phyloP scores from a whole-genome alignment of 768 basidiomycete species.

The Xerocomellus amylosporus region DNA sequence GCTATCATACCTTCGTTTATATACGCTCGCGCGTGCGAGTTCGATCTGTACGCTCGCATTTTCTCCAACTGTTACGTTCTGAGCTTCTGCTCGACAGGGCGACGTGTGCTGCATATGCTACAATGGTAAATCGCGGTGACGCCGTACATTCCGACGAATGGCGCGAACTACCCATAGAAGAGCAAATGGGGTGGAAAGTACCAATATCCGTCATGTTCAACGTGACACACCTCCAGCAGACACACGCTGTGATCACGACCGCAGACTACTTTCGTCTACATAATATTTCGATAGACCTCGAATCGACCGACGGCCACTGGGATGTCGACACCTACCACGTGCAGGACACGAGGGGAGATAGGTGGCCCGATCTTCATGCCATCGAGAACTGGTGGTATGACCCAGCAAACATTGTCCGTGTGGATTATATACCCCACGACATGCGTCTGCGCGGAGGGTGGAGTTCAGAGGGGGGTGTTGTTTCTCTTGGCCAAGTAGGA shows the following conservation, averaged over 20 bases:
- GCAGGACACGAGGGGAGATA: conserved; percentile 11
- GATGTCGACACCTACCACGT: conserved; percentile 34
- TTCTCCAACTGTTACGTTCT: neutral
- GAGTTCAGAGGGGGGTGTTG: conserved; percentile 14
- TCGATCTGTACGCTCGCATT: conserved; percentile 24
- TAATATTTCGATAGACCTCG: conserved; percentile 30
- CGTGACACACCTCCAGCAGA: conserved; percentile 36
- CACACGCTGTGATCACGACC: conserved; percentile 38
- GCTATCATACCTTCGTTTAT: conserved; percentile 45
- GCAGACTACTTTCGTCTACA: conserved; percentile 45
- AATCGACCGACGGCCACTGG: conserved; percentile 40
- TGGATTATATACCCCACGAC: conserved; percentile 35
- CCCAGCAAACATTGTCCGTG: conserved; percentile 31
- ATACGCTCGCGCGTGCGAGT: conserved; percentile 47
- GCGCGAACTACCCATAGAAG: conserved; percentile 36
- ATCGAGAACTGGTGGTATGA: conserved; percentile 42
- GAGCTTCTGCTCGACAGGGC: conserved; percentile 14
- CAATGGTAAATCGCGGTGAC: conserved; percentile 47
- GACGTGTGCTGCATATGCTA: conserved; percentile 40
- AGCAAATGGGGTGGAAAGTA: conserved; percentile 37
- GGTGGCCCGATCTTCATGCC: conserved; percentile 27
- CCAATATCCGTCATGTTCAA: conserved; percentile 43
- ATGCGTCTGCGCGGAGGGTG: conserved; percentile 35
- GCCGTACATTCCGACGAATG: conserved; percentile 40
- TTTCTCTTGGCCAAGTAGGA: conserved; percentile 17